Base-by-base conservation (phyloP, 2,329 filamentous ascomycete species). In the Knufia petricola region DNA sequence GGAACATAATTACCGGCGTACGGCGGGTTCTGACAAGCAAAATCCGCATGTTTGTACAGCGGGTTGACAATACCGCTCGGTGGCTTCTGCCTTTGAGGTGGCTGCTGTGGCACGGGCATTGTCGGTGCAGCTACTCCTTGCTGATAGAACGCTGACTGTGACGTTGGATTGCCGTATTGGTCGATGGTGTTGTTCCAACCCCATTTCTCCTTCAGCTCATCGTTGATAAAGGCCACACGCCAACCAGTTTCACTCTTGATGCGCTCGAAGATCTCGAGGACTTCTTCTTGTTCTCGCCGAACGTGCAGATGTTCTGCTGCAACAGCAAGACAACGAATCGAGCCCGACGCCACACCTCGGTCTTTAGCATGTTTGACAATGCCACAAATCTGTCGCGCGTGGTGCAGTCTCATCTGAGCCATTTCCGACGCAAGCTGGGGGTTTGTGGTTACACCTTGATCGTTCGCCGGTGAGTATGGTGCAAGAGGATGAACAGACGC, bases 291-390 rank as follows among this genome's bases (percentile, higher is more conserved):
- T 56, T 95, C 85, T 23, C 75, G 70, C 3, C 75, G 73, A 46
- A 80, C 74, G 0, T 76, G 78, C 3, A 96, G 71, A 44, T 82
- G 82, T 58, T 85, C 79, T 4, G 84, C 84, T 1, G 86, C 86
- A 48, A 92, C 83, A 32, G 82, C 81, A 4, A 95, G 73, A 28
- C 84, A 87, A 8, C 85, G 83, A 32, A 92, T 78, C 2, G 86
- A 86, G 8, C 94, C 81, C 43, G 79, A 84, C 8, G 84, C 81
- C 26, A 95, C 80, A 23, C 85, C 86, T 21, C 76, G 75, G 61
- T 94, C 87, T 59, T 88, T 85, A 45, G 84, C 81, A 61, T 94
- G 87, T 2, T 87, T 85, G 20, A 86, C 81, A 53, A 96, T 94
- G 12, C 90, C 90, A 61, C 89, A 95, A 20, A 94, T 83, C 62